phyloP scores from a whole-genome alignment of 2,329 filamentous ascomycete species.

The Arthrobotrys megalospora region DNA sequence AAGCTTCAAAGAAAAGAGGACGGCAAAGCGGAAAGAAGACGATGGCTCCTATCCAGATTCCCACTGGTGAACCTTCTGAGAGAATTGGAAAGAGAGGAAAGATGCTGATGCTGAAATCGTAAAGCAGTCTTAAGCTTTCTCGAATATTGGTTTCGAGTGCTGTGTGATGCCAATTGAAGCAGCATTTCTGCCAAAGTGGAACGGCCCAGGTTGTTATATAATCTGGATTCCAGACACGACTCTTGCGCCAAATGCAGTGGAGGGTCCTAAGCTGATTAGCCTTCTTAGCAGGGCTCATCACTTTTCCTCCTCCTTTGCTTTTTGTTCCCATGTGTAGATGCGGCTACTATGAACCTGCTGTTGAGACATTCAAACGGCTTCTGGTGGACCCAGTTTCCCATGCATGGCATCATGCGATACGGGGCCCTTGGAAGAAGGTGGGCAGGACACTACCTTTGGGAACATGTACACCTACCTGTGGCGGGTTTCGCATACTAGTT shows the following conservation, averaged over 20 bases:
- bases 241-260: slow-evolving; percentile 41
- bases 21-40: not conserved
- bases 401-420: slow-evolving; percentile 36
- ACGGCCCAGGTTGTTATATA: slow-evolving; percentile 60
- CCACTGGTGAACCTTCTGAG: not conserved
- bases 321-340: slow-evolving; percentile 43
- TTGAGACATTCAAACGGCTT: slow-evolving; percentile 37
- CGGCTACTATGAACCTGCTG: slow-evolving; percentile 41
- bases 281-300: slow-evolving; percentile 52
- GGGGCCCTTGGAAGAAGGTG: slow-evolving; percentile 37
- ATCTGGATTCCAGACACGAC: slow-evolving; percentile 38
- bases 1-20: not conserved
- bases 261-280: slow-evolving; percentile 41
- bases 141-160: slow-evolving; percentile 16
- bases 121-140: not conserved
- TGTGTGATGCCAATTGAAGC: slow-evolving; percentile 39
- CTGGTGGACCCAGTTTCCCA: slow-evolving; percentile 26
- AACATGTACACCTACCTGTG: slow-evolving; percentile 8
- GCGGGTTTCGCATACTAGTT: slow-evolving; percentile 40
- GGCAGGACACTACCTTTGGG: slow-evolving; percentile 12
- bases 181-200: slow-evolving; percentile 52
- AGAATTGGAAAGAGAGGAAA: not conserved
- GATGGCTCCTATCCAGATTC: not conserved
- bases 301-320: slow-evolving; percentile 43
- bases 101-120: not conserved